Conservation (phyloP, 2,329 filamentous ascomycete species). For the Claviceps arundinis region DNA sequence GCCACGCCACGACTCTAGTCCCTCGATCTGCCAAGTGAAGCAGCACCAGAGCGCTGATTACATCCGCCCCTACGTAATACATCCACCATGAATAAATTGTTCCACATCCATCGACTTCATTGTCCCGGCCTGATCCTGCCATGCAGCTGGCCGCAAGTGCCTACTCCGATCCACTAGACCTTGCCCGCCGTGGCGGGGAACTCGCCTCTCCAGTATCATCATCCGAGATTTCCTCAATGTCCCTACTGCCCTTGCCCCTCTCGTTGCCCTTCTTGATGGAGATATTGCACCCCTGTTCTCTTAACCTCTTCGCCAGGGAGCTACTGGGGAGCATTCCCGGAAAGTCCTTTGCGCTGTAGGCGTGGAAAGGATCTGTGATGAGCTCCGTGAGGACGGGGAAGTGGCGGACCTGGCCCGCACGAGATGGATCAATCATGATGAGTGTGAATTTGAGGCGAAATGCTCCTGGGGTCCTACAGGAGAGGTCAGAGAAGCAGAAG, state of each 20-base stretch:
- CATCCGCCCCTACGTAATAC: no score
- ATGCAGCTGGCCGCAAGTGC: no score
- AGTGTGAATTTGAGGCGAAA: constrained; percentile 65
- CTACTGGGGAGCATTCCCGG: constrained; percentile 74
- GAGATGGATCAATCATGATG: constrained; percentile 53
- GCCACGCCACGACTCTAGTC: no score
- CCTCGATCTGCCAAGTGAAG: no score
- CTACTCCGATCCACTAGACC: not conserved
- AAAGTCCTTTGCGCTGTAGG: constrained; percentile 77
- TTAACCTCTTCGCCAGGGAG: constrained; percentile 56
- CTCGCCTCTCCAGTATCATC: constrained; percentile 8
- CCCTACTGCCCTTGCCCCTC: constrained; percentile 24
- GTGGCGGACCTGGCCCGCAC: constrained; percentile 30
- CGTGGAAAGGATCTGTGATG: constrained; percentile 60
- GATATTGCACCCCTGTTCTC: constrained; percentile 70
- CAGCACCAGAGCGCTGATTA: no score
- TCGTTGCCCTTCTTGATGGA: constrained; percentile 80
- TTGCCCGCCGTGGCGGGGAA: constrained; percentile 2
- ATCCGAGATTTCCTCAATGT: constrained; percentile 9
- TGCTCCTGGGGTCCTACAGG: constrained; percentile 62
- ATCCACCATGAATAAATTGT: no score
- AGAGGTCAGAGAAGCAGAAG: constrained; percentile 76
- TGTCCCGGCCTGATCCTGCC: no score
- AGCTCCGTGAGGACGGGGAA: constrained; percentile 37
- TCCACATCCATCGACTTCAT: no score